Percentiles rank a stretch among this genome's conserved stretches.
phyloP scores from a whole-genome alignment of 192 early-diverging fungal genomes.

The Coemansia sp. region DNA sequence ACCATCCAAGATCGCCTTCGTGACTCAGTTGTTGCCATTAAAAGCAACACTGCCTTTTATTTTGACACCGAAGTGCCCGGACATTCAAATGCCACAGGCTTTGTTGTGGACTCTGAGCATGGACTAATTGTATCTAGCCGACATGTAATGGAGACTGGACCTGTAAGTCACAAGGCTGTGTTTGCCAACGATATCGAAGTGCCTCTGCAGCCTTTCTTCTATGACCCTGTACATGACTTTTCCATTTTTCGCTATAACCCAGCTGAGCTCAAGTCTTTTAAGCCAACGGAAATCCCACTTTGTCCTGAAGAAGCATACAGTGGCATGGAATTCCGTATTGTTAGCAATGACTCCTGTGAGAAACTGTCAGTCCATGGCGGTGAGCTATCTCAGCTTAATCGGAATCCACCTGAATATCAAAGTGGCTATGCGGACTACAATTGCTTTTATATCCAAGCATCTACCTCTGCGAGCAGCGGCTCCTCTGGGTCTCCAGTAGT shows the following conservation, averaged over 20 bases:
- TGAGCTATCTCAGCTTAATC: constrained; percentile 69
- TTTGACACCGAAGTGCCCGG: constrained; percentile 9
- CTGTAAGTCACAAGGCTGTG: constrained; percentile 65
- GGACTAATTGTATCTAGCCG: constrained; percentile 74
- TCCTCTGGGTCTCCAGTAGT: constrained; percentile 77
- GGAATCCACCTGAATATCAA: constrained; percentile 67
- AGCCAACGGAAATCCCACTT: constrained; percentile 49
- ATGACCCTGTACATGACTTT: constrained; percentile 81
- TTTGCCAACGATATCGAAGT: constrained; percentile 71
- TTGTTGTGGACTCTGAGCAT: constrained; percentile 67
- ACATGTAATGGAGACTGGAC: constrained; percentile 69
- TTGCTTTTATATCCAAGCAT: constrained; percentile 76
- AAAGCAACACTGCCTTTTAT: not conserved
- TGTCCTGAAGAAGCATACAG: constrained; percentile 67
- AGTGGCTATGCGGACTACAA: constrained; percentile 64
- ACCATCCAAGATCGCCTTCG: constrained; percentile 26
- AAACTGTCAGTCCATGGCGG: constrained; percentile 75
- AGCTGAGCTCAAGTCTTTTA: constrained; percentile 52
- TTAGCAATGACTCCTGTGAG: constrained; percentile 73
- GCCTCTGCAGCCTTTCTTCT: constrained; percentile 63
- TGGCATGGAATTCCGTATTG: constrained; percentile 70
- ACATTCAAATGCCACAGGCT: constrained; percentile 60
- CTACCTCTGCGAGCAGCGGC: constrained; percentile 63
- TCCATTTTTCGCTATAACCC: constrained; percentile 75
- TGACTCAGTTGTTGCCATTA: constrained; percentile 15